phyloP scores from a whole-genome alignment of 176 grass and related monocot genomes.

The Juncus inflexus region DNA sequence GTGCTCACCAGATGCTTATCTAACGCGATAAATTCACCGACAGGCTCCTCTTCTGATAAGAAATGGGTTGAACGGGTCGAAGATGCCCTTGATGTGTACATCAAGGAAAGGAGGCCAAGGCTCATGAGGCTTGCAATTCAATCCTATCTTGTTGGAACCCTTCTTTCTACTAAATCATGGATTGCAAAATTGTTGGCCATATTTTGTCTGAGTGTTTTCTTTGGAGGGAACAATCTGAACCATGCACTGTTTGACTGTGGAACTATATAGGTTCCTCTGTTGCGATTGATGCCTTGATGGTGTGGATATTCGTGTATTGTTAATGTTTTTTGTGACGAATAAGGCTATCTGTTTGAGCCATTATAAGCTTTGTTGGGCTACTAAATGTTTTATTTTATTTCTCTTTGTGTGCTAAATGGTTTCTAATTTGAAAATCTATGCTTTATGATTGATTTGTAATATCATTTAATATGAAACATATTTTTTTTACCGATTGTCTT shows the following conservation, averaged over 20 bases:
- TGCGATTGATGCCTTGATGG: too few relatives aligned
- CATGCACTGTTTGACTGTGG: constrained; percentile 44
- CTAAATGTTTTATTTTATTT: too few relatives aligned
- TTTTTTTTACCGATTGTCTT: too few relatives aligned
- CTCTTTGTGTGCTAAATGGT: too few relatives aligned
- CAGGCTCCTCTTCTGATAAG: not conserved
- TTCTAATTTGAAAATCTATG: too few relatives aligned
- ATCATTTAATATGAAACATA: too few relatives aligned
- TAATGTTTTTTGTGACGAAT: too few relatives aligned
- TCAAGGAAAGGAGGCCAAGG: constrained; percentile 26
- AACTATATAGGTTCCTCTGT: constrained; percentile 4
- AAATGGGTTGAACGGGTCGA: constrained; percentile 15
- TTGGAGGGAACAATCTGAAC: constrained; percentile 18
- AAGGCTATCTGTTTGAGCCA: too few relatives aligned
- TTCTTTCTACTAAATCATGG: constrained; percentile 8
- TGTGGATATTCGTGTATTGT: too few relatives aligned
- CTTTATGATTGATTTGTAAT: too few relatives aligned
- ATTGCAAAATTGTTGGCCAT: constrained; percentile 20
- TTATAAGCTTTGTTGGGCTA: too few relatives aligned
- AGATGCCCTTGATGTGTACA: constrained; percentile 22
- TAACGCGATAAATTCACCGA: constrained; percentile 1
- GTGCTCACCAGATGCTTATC: not conserved
- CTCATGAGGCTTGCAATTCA: constrained; percentile 1
- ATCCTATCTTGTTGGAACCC: constrained; percentile 18
- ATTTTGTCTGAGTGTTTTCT: constrained; percentile 16